Base-by-base conservation (phyloP, 139 green algal species). In the Raphidocelis subcapitata region DNA sequence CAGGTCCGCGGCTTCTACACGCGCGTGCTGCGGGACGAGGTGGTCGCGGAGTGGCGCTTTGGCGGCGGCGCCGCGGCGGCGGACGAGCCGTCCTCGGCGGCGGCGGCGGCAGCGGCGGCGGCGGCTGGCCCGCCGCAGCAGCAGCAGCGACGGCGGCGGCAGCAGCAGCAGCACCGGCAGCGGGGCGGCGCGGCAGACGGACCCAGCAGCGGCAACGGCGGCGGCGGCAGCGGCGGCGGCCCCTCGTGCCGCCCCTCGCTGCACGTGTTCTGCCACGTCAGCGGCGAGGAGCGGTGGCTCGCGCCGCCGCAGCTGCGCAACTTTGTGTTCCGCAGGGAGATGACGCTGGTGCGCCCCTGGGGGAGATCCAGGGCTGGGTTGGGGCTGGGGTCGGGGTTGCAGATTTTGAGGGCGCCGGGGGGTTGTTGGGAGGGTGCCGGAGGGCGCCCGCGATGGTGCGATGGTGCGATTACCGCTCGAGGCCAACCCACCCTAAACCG, bases 251-350 rank as follows among this genome's bases (percentile, higher is more conserved):
- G 21, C 21, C 81, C 80, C n/a, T 51, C 67, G 14, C 79, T 98
- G 68, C 92, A 98, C 69, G 75, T 98, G 8, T 89, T 93, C 75
- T 97, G 90, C 84, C 92, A 97, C 71, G 89, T 98, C 35, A 96
- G 88, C 75, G 93, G 93, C 0, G 86, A 93, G 64, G 90, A 91
- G 70, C 54, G 77, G 1, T 97, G 93, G 89, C 81, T 96, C 0
- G 92, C 92, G 0, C 92, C 93, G 2, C 87, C 93, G 1, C 36
- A 74, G 56, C 81, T 97, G n/a, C 83, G 93, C 2, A 88, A 89
- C 74, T 95, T 93, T 76, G 94, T 98, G 51, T 98, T 98, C 73
- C 72, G 86, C n/a, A 70, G 93, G 1, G 93, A 98, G 62, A 95
- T 98, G 85, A 84, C 86, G 0, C 82, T 98, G 73, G 93, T 95